A percentile compares a stretch with the other conserved stretches of the same genome.
These are phyloP conservation scores for Corchorus capsularis DNA, from an alignment of 345 rosid species.

Conservation along the genomic window DNA sequence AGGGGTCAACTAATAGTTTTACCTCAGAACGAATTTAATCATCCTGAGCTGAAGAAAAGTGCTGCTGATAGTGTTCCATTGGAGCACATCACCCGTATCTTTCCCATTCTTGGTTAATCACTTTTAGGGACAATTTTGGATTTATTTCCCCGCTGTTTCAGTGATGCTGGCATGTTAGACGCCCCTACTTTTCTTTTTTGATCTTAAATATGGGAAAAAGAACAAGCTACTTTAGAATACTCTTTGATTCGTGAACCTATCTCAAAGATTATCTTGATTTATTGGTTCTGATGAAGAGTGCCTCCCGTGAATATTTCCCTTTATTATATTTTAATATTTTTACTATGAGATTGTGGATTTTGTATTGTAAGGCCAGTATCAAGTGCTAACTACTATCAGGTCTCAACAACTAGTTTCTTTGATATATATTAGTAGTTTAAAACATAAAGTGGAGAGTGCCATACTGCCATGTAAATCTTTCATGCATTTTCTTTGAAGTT, in stretches of 20 bases:
- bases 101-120: slow-evolving; percentile 84
- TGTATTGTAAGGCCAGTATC: too few relatives aligned
- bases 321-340: too few relatives aligned
- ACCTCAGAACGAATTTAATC: slow-evolving; percentile 74
- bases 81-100: slow-evolving; percentile 85
- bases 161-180: background rate
- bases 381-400: too few relatives aligned
- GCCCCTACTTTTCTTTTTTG: background rate
- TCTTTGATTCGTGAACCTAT: background rate
- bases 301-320: too few relatives aligned
- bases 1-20: slow-evolving; percentile 55
- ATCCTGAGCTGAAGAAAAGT: slow-evolving; percentile 85
- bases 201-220: background rate
- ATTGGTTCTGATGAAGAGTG: background rate
- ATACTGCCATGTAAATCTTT: too few relatives aligned
- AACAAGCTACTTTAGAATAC: background rate
- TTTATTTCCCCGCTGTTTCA: background rate
- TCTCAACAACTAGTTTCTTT: too few relatives aligned
- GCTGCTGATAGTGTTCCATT: slow-evolving; percentile 65
- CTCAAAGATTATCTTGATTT: background rate
- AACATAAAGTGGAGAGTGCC: too few relatives aligned
- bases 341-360: too few relatives aligned
- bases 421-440: too few relatives aligned
- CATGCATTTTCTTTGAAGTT: too few relatives aligned
- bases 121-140: background rate